Conservation (phyloP, 1,284 basidiomycete genomes). For the Bondarzewia mesenterica region DNA sequence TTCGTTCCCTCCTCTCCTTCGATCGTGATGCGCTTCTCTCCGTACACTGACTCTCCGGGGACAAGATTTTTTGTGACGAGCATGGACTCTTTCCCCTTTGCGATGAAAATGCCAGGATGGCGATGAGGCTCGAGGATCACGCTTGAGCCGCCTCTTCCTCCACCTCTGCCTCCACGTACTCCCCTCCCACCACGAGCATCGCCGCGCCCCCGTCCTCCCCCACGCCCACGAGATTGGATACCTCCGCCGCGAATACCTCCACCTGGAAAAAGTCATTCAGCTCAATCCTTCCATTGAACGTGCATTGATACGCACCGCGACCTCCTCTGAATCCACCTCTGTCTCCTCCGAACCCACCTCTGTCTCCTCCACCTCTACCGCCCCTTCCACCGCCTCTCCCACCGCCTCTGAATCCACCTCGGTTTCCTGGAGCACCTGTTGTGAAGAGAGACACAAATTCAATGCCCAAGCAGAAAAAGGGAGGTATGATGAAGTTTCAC, state of each 20-base stretch:
- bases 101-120: slow-evolving; percentile 91
- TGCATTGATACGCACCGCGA: slow-evolving; percentile 11
- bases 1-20: slow-evolving; percentile 82
- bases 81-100: slow-evolving; percentile 94
- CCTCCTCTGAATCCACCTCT: slow-evolving; percentile 23
- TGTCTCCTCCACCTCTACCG: slow-evolving; percentile 21
- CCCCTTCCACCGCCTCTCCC: slow-evolving; percentile 22
- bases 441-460: no score
- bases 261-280: slow-evolving; percentile 12
- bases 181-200: slow-evolving; percentile 40
- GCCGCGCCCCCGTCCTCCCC: slow-evolving; percentile 34
- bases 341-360: slow-evolving; percentile 20
- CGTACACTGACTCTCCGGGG: slow-evolving; percentile 97
- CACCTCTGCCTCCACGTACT: slow-evolving; percentile 50
- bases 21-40: slow-evolving; percentile 92
- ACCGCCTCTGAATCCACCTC: slow-evolving; percentile 20
- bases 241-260: slow-evolving; percentile 32
- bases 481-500: not conserved
- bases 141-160: slow-evolving; percentile 76
- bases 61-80: slow-evolving; percentile 97
- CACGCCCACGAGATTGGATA: slow-evolving; percentile 31
- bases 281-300: not conserved
- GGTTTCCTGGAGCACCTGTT: slow-evolving; percentile 30
- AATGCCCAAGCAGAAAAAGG: not conserved
- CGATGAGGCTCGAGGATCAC: slow-evolving; percentile 94